Conservation (phyloP, 192 early-diverging fungal species). For the Gigaspora rosea region DNA sequence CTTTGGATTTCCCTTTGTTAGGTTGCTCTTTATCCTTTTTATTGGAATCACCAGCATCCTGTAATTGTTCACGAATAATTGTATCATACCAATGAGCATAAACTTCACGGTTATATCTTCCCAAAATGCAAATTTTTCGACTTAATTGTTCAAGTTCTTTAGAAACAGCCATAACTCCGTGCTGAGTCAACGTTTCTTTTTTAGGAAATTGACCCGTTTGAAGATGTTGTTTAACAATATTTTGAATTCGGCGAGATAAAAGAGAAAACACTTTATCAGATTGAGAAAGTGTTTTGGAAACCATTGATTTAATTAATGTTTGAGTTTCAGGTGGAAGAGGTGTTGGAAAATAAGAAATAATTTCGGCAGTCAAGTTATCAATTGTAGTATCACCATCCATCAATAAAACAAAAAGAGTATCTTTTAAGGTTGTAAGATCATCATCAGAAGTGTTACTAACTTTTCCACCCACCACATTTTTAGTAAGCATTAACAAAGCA, state of each 20-base stretch:
- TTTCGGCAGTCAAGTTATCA: slow-evolving; percentile 38
- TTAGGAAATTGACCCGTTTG: slow-evolving; percentile 36
- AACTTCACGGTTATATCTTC: slow-evolving; percentile 42
- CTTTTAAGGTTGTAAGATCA: slow-evolving; percentile 21
- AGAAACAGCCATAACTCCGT: slow-evolving; percentile 37
- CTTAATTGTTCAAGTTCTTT: slow-evolving; percentile 36
- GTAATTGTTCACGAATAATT: slow-evolving; percentile 27
- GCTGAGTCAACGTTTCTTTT: slow-evolving; percentile 35
- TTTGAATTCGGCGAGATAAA: slow-evolving; percentile 40
- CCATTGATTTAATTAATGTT: slow-evolving; percentile 43
- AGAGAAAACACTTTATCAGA: slow-evolving; percentile 44
- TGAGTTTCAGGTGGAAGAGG: slow-evolving; percentile 21
- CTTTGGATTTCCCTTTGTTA: slow-evolving; percentile 3
- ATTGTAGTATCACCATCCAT: slow-evolving; percentile 33
- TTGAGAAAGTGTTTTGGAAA: slow-evolving; percentile 47
- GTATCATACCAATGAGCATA: slow-evolving; percentile 40
- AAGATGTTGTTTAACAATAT: slow-evolving; percentile 38
- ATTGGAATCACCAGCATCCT: slow-evolving; percentile 13
- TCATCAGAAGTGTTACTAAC: neutral
- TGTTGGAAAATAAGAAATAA: slow-evolving; percentile 27
- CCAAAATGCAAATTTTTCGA: slow-evolving; percentile 33
- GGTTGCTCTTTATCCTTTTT: neutral
- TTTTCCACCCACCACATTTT: slow-evolving; percentile 51
- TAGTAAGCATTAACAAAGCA: slow-evolving; percentile 69
- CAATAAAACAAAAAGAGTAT: slow-evolving; percentile 37